phyloP scores from a whole-genome alignment of 805 yeast species.

The Cephaloascus fragrans region DNA sequence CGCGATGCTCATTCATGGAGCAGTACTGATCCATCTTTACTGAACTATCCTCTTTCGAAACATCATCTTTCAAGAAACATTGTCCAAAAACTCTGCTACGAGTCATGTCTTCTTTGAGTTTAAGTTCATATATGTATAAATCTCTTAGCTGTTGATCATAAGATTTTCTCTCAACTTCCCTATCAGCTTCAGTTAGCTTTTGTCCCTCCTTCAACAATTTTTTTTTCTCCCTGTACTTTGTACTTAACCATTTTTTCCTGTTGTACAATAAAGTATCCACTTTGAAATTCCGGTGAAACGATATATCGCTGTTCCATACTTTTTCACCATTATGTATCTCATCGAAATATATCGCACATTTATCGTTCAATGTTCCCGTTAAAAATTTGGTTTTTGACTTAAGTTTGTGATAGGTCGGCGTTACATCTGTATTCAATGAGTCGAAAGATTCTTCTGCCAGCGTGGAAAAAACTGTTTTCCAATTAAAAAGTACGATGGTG shows the following conservation, averaged over 20 bases:
- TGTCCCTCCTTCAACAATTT: conserved; percentile 8
- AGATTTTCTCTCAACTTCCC: conserved; percentile 4
- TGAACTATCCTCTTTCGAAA: not conserved
- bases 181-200: conserved; percentile 6
- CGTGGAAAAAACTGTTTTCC: too few species aligned
- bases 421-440: too few species aligned
- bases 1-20: conserved; percentile 5
- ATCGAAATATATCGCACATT: conserved; percentile 11
- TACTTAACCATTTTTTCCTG: conserved; percentile 15
- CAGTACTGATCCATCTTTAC: conserved; percentile 6
- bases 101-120: conserved; percentile 9
- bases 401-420: too few species aligned
- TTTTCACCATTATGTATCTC: conserved; percentile 4
- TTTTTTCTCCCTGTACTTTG: conserved; percentile 6
- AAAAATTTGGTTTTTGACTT: too few species aligned
- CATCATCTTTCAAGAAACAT: conserved; percentile 9
- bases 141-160: conserved; percentile 4
- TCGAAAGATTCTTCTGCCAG: too few species aligned
- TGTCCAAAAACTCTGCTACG: conserved; percentile 17
- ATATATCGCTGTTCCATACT: conserved; percentile 3
- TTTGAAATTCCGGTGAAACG: conserved; percentile 3
- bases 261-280: conserved; percentile 15
- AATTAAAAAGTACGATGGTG: too few species aligned
- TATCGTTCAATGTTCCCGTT: conserved; percentile 1
- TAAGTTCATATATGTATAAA: conserved; percentile 9